Evolutionary conservation across 108 stramenopile genomes (phyloP).

Genomic region (Nitzschia inconspicua): DNA sequence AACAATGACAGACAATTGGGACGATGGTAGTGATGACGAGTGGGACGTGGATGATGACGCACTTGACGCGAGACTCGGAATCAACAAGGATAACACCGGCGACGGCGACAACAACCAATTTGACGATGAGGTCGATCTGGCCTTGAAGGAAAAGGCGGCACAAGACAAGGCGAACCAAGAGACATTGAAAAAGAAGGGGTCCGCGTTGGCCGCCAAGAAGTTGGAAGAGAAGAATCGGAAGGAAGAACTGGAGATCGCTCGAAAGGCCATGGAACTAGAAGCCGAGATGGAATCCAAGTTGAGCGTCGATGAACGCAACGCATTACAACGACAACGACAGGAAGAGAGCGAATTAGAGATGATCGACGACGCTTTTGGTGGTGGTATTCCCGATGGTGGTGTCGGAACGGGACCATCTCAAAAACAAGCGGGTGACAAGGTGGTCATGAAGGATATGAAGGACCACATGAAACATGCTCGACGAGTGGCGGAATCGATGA

Average conservation of each 20-base stretch:
- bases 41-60: slow-evolving; percentile 90
- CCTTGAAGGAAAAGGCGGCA: slow-evolving; percentile 73
- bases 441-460: slow-evolving; percentile 82
- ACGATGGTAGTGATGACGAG: slow-evolving; percentile 81
- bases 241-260: slow-evolving; percentile 77
- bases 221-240: slow-evolving; percentile 52
- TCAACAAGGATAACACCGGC: slow-evolving; percentile 20
- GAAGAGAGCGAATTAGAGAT: slow-evolving; percentile 80
- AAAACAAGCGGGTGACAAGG: slow-evolving; percentile 53
- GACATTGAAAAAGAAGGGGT: slow-evolving; percentile 77
- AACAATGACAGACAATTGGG: slow-evolving; percentile 81
- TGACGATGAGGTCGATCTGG: slow-evolving; percentile 87
- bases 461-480: slow-evolving; percentile 88
- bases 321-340: slow-evolving; percentile 50
- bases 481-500: slow-evolving; percentile 70
- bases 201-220: slow-evolving; percentile 78
- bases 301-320: slow-evolving; percentile 70
- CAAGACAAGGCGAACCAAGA: slow-evolving; percentile 34
- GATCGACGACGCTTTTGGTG: slow-evolving; percentile 85
- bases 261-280: slow-evolving; percentile 83
- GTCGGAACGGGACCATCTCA: slow-evolving; percentile 20
- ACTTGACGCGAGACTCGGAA: slow-evolving; percentile 66
- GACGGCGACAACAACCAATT: slow-evolving; percentile 44
- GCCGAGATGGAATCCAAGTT: slow-evolving; percentile 86
- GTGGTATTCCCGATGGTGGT: slow-evolving; percentile 30